Evolutionary conservation across 2,329 filamentous ascomycete genomes (phyloP).

Genomic region (Hirsutella thompsonii): DNA sequence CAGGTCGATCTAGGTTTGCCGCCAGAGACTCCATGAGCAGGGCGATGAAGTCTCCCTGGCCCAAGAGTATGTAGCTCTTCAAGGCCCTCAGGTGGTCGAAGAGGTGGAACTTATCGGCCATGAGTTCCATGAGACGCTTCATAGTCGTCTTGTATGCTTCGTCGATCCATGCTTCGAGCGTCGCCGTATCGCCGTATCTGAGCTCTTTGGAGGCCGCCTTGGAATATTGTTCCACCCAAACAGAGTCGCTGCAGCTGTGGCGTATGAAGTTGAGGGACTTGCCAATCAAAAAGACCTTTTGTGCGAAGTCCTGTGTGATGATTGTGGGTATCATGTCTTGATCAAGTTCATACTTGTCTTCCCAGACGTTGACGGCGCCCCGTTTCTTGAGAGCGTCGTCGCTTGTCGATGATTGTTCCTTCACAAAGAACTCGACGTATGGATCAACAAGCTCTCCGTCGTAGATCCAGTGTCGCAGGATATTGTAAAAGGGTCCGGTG

Average conservation of each 20-base stretch:
- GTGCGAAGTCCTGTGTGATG: constrained; percentile 83
- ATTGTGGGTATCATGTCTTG: constrained; percentile 84
- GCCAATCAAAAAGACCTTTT: constrained; percentile 93
- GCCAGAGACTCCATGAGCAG: constrained; percentile 93
- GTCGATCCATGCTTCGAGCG: constrained; percentile 84
- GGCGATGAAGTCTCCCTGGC: constrained; percentile 94
- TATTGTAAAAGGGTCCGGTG: constrained; percentile 91
- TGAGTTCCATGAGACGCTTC: constrained; percentile 83
- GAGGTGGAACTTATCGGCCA: constrained; percentile 89
- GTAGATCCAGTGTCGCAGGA: constrained; percentile 94
- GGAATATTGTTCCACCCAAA: constrained; percentile 93
- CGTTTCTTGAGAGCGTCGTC: constrained; percentile 30
- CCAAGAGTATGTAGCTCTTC: constrained; percentile 88
- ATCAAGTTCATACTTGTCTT: constrained; percentile 87
- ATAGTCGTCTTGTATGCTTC: constrained; percentile 97
- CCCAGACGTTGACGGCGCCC: constrained; percentile 84
- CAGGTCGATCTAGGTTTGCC: constrained; percentile 83
- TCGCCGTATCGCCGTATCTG: constrained; percentile 84
- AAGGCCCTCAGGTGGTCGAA: constrained; percentile 85
- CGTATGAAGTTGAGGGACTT: constrained; percentile 98
- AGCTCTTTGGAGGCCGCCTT: constrained; percentile 87
- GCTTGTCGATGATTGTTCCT: constrained; percentile 51
- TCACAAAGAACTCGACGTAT: constrained; percentile 89
- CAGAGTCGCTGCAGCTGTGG: constrained; percentile 83
- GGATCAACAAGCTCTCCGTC: constrained; percentile 97